A percentile compares a stretch with the other conserved stretches of the same genome.
Evolutionary conservation across 2,329 filamentous ascomycete species (phyloP).

Genomic region (Colletotrichum sansevieriae): DNA sequence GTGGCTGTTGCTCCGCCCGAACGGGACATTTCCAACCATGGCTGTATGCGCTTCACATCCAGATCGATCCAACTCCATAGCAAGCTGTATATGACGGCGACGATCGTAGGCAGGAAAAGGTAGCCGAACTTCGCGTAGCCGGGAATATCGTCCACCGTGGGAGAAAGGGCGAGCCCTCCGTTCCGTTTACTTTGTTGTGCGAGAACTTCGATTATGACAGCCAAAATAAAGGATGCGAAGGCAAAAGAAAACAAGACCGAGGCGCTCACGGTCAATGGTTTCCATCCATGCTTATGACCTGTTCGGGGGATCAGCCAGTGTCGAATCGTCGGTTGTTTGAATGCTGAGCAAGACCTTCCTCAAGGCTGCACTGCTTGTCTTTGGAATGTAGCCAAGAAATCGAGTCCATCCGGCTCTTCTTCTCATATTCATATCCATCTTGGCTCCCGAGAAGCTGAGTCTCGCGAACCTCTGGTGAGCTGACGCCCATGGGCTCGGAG

Average conservation of each 20-base stretch:
- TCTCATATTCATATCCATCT: not conserved
- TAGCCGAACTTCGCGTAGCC: constrained; percentile 54
- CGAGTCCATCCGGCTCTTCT: constrained; percentile 5
- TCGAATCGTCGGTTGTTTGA: not conserved
- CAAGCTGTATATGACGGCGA: constrained; percentile 68
- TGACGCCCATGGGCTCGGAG: constrained; percentile 17
- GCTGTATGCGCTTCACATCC: constrained; percentile 70
- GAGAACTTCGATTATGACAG: constrained; percentile 59
- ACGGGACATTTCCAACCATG: constrained; percentile 69
- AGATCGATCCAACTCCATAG: constrained; percentile 72
- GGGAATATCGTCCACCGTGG: constrained; percentile 50
- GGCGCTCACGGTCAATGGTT: constrained; percentile 51
- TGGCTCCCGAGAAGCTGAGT: not conserved
- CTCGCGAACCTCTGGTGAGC: not conserved
- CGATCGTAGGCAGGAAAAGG: constrained; percentile 65
- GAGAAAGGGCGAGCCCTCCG: constrained; percentile 55
- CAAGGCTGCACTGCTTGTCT: constrained; percentile 22
- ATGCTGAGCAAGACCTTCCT: constrained; percentile 13
- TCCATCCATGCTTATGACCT: constrained; percentile 50
- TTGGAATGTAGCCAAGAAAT: constrained; percentile 7
- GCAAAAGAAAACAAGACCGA: constrained; percentile 55
- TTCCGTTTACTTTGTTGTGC: constrained; percentile 54
- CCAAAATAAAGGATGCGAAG: constrained; percentile 53
- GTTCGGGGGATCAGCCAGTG: constrained; percentile 1
- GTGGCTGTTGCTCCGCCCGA: constrained; percentile 55